phyloP scores from a whole-genome alignment of 2,329 filamentous ascomycete species.

The Ceratocystis huliohia region DNA sequence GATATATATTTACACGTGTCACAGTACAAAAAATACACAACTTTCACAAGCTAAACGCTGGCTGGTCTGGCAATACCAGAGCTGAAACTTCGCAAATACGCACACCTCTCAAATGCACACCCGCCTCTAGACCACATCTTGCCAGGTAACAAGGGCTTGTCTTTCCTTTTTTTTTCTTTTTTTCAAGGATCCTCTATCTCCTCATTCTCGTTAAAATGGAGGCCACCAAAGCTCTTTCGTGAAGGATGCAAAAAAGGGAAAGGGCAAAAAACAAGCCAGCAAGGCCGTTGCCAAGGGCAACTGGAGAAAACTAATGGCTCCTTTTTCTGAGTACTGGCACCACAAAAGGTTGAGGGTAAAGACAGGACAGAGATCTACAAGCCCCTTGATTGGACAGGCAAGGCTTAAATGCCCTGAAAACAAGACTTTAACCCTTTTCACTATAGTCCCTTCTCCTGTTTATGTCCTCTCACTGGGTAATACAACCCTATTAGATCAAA shows the following conservation, averaged over 20 bases:
- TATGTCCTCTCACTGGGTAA: not conserved
- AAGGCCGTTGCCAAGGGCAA: not conserved
- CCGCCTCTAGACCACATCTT: not conserved
- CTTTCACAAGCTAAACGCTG: not conserved
- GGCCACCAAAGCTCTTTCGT: conserved; percentile 5
- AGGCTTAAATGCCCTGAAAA: not conserved
- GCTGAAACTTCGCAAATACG: too few species aligned
- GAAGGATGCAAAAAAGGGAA: conserved; percentile 5
- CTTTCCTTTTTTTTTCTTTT: not conserved
- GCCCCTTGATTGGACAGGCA: conserved; percentile 4
- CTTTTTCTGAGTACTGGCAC: not conserved
- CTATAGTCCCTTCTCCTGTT: not conserved
- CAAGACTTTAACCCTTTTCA: conserved; percentile 7
- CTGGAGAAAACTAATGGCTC: not conserved
- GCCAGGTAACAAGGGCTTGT: not conserved
- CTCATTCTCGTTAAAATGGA: conserved; percentile 7
- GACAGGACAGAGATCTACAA: not conserved
- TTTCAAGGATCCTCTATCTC: not conserved
- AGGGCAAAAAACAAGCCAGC: not conserved
- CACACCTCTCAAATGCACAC: not conserved
- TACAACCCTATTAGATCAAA: not conserved
- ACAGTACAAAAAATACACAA: not conserved
- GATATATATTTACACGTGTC: not conserved
- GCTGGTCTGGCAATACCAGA: not conserved
- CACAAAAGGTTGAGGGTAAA: not conserved